Evolutionary conservation across 768 basidiomycete genomes (phyloP), one percentile per base, ranked within the genome.

Genomic region (Hortiboletus campestris): DNA sequence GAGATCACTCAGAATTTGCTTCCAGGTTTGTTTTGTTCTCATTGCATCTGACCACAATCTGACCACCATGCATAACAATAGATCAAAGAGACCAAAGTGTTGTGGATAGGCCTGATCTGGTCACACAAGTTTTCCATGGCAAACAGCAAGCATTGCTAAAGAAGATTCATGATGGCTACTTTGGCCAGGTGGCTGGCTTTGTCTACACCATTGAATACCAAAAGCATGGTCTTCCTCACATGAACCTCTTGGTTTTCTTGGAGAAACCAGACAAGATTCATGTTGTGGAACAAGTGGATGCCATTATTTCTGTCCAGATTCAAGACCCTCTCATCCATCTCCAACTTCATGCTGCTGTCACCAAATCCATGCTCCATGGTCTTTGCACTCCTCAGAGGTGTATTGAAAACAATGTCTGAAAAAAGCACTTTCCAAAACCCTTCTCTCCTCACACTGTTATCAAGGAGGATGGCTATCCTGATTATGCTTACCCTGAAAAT

Each of bases 161-260:
- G 2, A 67, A 71, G 22, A 72, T 84, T 9, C 65, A 67, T 13
- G 25, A 73, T 40, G 73, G 74, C 9, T 66, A 78, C 41, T 75
- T 81, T 68, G 82, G 82, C 0, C 10, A 54, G 1, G 54, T 67
- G 7, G 74, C 74, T 34, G 82, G 77, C 5, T 66, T 73, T 52
- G 75, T 84, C 0, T 80, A 81, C 52, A 76, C 75, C 11, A 81
- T 83, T 48, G 80, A 86, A 56, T 14, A 56, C 29, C 55, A 56
- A 16, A 56, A 46, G 19, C 2, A 2, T 14, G 45, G 22, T 16
- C 39, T 55, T 0, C 7, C 43, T 20, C 35, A 56, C 2, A 45
- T 45, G 31, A 17, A 56, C 4, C 47, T 55, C 0, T 16, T 52
- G 12, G 16, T 56, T 1, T 52, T 52, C 16, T n/a, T 49, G 17